Evolutionary conservation across 176 grass and related monocot species (phyloP).

Genomic region (Calamus simplicifolius): DNA sequence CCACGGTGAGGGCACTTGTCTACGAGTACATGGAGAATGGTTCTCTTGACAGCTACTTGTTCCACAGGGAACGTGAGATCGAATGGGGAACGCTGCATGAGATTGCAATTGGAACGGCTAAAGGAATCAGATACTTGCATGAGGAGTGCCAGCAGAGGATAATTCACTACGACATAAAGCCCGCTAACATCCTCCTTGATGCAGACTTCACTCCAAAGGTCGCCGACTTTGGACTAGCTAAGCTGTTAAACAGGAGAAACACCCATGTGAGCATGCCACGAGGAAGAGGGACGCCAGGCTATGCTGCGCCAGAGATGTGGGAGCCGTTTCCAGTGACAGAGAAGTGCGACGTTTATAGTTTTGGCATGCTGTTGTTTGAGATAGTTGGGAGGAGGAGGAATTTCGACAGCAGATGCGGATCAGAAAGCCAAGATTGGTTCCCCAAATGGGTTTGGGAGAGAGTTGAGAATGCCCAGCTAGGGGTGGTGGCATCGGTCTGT

Average conservation of each 20-base stretch:
- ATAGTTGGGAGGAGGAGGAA: slow-evolving; percentile 8
- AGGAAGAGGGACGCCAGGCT: neutral
- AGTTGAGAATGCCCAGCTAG: neutral
- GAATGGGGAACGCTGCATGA: slow-evolving; percentile 1
- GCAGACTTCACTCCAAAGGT: slow-evolving; percentile 8
- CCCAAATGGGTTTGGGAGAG: neutral
- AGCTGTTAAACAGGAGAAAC: neutral
- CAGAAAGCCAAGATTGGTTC: neutral
- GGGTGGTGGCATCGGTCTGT: too few relatives aligned
- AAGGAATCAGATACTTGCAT: slow-evolving; percentile 10
- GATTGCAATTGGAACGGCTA: slow-evolving; percentile 1
- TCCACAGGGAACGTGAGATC: neutral
- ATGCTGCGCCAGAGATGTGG: slow-evolving; percentile 5
- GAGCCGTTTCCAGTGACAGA: neutral
- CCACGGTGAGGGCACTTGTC: neutral
- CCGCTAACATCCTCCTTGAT: slow-evolving; percentile 1
- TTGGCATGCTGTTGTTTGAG: slow-evolving; percentile 10
- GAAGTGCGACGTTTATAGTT: slow-evolving; percentile 10
- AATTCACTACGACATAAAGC: slow-evolving; percentile 11
- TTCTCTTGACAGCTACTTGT: slow-evolving; percentile 4
- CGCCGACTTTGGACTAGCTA: slow-evolving; percentile 8
- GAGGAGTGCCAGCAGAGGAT: slow-evolving; percentile 7
- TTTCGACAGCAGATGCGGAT: neutral
- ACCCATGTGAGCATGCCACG: neutral
- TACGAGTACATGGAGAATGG: slow-evolving; percentile 14